Conservation (phyloP, 2,329 filamentous ascomycete species). For the Claviceps digitariae region DNA sequence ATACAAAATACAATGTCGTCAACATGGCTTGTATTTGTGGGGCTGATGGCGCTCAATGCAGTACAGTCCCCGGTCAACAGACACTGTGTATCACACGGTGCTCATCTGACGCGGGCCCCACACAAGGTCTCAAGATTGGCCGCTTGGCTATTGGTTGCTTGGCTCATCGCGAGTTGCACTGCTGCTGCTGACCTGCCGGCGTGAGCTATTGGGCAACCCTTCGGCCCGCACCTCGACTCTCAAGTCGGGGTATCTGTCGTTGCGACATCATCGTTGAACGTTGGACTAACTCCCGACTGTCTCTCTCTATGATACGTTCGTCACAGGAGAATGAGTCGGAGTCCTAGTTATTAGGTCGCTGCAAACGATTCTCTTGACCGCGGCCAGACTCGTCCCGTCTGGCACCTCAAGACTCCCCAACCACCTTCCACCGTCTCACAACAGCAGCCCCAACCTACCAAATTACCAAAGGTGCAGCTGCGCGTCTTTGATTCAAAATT, state of each 20-base stretch:
- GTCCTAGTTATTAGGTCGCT: background rate
- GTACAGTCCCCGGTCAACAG: too few relatives aligned
- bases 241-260: background rate
- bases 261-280: background rate
- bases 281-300: background rate
- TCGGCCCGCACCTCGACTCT: background rate
- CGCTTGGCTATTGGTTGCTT: background rate
- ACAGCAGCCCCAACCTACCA: background rate
- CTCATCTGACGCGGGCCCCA: slow-evolving; percentile 5
- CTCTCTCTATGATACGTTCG: background rate
- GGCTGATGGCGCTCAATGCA: background rate
- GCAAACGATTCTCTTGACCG: slow-evolving; percentile 1
- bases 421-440: slow-evolving; percentile 4
- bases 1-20: too few relatives aligned
- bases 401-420: slow-evolving; percentile 3
- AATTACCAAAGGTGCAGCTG: background rate
- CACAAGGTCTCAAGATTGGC: background rate
- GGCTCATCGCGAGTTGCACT: background rate
- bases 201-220: background rate
- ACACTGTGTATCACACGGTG: slow-evolving; percentile 3
- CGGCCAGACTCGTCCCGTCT: background rate
- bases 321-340: background rate
- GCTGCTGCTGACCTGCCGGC: background rate
- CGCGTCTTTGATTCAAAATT: background rate
- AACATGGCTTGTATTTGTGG: background rate